Evolutionary conservation across 2,329 filamentous ascomycete genomes (phyloP).

Genomic region (Aureobasidium zeae): DNA sequence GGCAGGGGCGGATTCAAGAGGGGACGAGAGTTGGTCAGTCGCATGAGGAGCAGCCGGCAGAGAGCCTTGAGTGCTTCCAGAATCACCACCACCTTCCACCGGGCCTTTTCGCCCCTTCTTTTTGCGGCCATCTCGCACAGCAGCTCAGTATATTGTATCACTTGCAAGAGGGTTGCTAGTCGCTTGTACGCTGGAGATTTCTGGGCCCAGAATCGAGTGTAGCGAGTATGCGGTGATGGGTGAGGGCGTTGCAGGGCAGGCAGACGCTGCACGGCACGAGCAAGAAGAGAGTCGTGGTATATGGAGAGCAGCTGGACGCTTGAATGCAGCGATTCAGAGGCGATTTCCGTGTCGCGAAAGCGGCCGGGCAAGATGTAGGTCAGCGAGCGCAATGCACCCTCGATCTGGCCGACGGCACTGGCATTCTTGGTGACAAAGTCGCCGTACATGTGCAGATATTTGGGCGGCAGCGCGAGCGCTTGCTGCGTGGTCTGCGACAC

Average conservation of each 20-base stretch:
- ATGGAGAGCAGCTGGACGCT: slow-evolving; percentile 81
- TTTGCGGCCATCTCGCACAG: slow-evolving; percentile 97
- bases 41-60: slow-evolving; percentile 69
- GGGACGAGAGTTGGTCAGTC: slow-evolving; percentile 72
- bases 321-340: slow-evolving; percentile 85
- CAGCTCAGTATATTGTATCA: slow-evolving; percentile 89
- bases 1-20: slow-evolving; percentile 77
- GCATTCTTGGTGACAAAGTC: slow-evolving; percentile 94
- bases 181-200: slow-evolving; percentile 64
- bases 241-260: slow-evolving; percentile 39
- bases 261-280: slow-evolving; percentile 51
- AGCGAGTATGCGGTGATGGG: slow-evolving; percentile 51
- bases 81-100: slow-evolving; percentile 80
- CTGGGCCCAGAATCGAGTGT: slow-evolving; percentile 54
- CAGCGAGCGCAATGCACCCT: slow-evolving; percentile 81
- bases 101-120: slow-evolving; percentile 65
- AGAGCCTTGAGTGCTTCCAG: slow-evolving; percentile 80
- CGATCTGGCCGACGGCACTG: slow-evolving; percentile 87
- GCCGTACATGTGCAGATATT: slow-evolving; percentile 52
- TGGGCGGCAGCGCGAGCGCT: slow-evolving; percentile 22
- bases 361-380: slow-evolving; percentile 92
- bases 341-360: slow-evolving; percentile 86
- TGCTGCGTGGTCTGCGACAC: slow-evolving; percentile 17
- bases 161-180: slow-evolving; percentile 72
- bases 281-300: slow-evolving; percentile 83